Base-by-base conservation (phyloP, 2,329 filamentous ascomycete species). In the Colletotrichum tropicicola region DNA sequence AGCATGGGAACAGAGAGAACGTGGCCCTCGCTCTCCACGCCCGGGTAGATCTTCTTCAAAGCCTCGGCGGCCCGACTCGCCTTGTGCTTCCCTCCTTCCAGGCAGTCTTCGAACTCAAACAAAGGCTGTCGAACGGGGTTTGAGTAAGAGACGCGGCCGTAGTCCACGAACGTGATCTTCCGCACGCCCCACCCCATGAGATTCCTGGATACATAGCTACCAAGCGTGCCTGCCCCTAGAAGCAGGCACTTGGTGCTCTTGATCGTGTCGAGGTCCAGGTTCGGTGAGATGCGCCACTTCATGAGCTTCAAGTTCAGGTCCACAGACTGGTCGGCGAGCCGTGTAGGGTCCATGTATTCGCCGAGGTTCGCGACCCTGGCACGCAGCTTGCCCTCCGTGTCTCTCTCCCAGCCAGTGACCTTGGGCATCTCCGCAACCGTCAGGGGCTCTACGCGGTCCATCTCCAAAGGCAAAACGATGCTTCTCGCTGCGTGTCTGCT, bases 271-370 rank as follows among this genome's bases (percentile, higher is more conserved):
- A 99, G 87, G 74, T 98, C 87, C 41, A 99, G 86, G 53, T 90
- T 90, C 0, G 96, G 96, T 7, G 94, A 93, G 72, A 99, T 93
- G 39, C 96, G 90, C 96, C 96, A 99, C 80, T 98, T 99, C 90
- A 99, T 99, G 62, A 99, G 85, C 79, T 98, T 98, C 65, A 98
- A 84, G 73, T 99, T 99, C 63, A 99, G 85, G 73, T 99, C 96
- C 9, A 98, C 95, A 1, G 94, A 94, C 75, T 97, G 94, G 74
- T 98, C 94, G 21, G 96, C 96, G 17, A 98, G 83, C 73, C 90
- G 90, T 32, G 86, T 83, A 6, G 96, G 95, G 73, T 99, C 94
- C 91, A 99, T 95, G 71, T 97, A 97, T 71, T 96, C 93, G 19
- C 92, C 91, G 8, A 99, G 84, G 72, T 97, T 93, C 13, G 93